Percentiles rank a stretch among this genome's conserved stretches.
Conservation (phyloP, 345 rosid genomes). For the Brassica rapa region DNA sequence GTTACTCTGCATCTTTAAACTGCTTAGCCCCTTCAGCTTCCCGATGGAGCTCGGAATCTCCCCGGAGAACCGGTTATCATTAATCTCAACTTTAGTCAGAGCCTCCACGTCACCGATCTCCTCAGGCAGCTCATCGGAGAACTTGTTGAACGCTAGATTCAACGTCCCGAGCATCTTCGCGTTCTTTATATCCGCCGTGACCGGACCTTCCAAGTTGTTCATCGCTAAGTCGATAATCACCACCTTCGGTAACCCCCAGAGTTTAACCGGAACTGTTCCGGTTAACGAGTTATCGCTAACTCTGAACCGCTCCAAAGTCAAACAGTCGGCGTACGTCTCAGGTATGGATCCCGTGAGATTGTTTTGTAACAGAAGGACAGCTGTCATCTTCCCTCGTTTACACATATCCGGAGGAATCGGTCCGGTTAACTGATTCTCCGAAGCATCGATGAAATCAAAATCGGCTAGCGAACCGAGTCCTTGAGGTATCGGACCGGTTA, state of each 20-base stretch:
- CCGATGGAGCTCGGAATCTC: conserved; percentile 61
- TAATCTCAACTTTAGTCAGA: conserved; percentile 50
- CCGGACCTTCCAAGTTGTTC: conserved; percentile 64
- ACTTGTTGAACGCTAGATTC: conserved; percentile 52
- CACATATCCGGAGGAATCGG: conserved; percentile 90
- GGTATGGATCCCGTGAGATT: conserved; percentile 77
- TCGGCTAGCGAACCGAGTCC: conserved; percentile 73
- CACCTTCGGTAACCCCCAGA: conserved; percentile 77
- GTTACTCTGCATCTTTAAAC: conserved; percentile 64
- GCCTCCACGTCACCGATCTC: conserved; percentile 58
- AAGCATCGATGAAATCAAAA: conserved; percentile 75
- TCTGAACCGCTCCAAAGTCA: conserved; percentile 62
- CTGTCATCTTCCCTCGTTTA: conserved; percentile 67
- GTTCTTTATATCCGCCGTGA: conserved; percentile 56
- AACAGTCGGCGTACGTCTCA: conserved; percentile 59
- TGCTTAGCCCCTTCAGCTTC: conserved; percentile 51
- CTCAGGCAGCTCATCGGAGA: conserved; percentile 70
- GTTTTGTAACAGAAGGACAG: conserved; percentile 71
- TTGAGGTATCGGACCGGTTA: conserved; percentile 76
- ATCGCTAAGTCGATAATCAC: conserved; percentile 60
- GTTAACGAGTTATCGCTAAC: conserved; percentile 69
- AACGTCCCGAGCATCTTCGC: conserved; percentile 58
- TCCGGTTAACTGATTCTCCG: conserved; percentile 74
- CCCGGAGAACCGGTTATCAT: conserved; percentile 67
- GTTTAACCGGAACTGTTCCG: conserved; percentile 68